Conservation (phyloP, 2,329 filamentous ascomycete genomes). For the Fusarium nurragi region DNA sequence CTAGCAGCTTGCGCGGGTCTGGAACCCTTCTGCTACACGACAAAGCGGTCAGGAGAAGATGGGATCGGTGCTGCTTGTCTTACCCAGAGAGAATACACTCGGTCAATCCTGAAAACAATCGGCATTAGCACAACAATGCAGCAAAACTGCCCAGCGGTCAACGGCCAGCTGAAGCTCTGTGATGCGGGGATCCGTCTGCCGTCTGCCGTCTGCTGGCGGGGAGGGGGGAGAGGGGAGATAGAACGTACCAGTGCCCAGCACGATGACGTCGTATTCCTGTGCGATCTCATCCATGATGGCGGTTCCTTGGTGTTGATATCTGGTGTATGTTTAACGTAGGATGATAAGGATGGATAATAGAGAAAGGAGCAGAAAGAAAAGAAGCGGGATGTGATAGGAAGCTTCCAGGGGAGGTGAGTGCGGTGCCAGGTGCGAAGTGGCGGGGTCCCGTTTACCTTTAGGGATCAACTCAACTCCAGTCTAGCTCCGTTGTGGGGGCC, state of each 20-base stretch:
- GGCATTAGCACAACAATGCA: conserved; percentile 28
- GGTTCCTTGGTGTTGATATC: conserved; percentile 24
- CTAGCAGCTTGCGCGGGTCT: conserved; percentile 17
- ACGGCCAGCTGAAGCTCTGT: conserved; percentile 25
- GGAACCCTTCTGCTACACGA: conserved; percentile 5
- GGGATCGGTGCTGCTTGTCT: conserved; percentile 38
- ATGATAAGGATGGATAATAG: neutral
- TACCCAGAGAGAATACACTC: conserved; percentile 99
- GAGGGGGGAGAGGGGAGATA: conserved; percentile 3
- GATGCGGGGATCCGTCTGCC: conserved; percentile 38
- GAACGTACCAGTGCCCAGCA: conserved; percentile 93
- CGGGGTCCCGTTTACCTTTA: conserved; percentile 45
- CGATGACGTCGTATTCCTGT: conserved; percentile 97
- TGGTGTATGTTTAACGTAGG: conserved; percentile 4
- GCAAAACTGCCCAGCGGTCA: neutral
- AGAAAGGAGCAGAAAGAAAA: conserved; percentile 15
- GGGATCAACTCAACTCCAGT: conserved; percentile 37
- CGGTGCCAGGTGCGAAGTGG: conserved; percentile 40
- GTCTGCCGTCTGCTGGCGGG: conserved; percentile 11
- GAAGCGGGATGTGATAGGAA: conserved; percentile 39
- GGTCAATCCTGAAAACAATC: conserved; percentile 76
- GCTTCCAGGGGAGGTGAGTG: conserved; percentile 41
- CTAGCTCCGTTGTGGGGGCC: conserved; percentile 38
- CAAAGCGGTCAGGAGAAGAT: neutral
- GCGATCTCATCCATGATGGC: conserved; percentile 91